A percentile compares a stretch with the other conserved stretches of the same genome.
These are phyloP conservation scores for Leucocoprinus leucothites DNA, from an alignment of 768 basidiomycete species.

Conservation along the genomic window DNA sequence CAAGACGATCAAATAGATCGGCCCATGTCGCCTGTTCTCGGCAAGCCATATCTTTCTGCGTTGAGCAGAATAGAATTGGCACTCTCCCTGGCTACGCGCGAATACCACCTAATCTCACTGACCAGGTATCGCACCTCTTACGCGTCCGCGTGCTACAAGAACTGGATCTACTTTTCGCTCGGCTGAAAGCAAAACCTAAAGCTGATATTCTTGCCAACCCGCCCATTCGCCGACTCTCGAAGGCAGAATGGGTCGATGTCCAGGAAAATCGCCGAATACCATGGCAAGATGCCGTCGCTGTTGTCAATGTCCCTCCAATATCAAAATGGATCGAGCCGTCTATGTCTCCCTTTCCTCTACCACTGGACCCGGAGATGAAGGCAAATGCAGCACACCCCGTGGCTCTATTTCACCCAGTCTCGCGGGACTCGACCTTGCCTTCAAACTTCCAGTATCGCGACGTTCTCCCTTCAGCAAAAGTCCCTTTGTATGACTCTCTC, in stretches of 20 bases:
- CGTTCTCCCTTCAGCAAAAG: constrained; percentile 23
- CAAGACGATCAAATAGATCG: constrained; percentile 40
- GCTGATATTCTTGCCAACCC: constrained; percentile 20
- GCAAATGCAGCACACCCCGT: constrained; percentile 24
- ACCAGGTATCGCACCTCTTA: constrained; percentile 63
- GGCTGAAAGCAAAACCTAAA: constrained; percentile 27
- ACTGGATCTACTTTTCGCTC: constrained; percentile 53
- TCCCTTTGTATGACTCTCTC: constrained; percentile 71
- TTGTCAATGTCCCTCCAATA: constrained; percentile 66
- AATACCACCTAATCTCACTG: constrained; percentile 41
- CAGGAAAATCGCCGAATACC: constrained; percentile 45
- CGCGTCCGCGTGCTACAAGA: constrained; percentile 78
- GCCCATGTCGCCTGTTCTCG: constrained; percentile 63
- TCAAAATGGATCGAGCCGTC: constrained; percentile 44
- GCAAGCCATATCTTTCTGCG: constrained; percentile 36
- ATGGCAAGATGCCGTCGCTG: constrained; percentile 54
- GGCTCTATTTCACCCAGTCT: constrained; percentile 25
- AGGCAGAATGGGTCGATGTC: constrained; percentile 52
- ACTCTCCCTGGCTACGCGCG: constrained; percentile 26
- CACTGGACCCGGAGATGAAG: constrained; percentile 16
- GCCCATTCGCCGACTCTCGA: constrained; percentile 62
- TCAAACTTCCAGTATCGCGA: constrained; percentile 13
- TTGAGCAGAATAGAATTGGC: constrained; percentile 32
- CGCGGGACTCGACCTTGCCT: constrained; percentile 3
- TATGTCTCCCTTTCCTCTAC: constrained; percentile 32